phyloP scores from a whole-genome alignment of 225 moss, liverwort and hornwort genomes.

The Bryum argenteum region DNA sequence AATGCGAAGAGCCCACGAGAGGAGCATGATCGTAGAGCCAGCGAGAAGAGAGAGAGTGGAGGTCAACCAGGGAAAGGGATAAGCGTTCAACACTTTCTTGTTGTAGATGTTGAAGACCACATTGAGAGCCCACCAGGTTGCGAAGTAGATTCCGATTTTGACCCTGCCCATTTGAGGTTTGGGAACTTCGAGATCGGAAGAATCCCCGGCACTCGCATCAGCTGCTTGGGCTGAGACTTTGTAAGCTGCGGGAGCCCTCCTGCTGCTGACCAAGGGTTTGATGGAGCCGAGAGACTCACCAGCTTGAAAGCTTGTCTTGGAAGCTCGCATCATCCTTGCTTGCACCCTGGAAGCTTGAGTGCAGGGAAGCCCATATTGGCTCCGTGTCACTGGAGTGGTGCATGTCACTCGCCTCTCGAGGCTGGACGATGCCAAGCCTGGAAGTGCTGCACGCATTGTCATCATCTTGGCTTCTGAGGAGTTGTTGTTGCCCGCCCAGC shows the following conservation, averaged over 20 bases:
- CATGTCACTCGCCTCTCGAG: constrained; percentile 16
- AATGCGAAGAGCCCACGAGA: constrained; percentile 73
- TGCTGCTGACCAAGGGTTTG: constrained; percentile 19
- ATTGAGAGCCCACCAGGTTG: constrained; percentile 85
- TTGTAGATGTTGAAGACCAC: constrained; percentile 95
- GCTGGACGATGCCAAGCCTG: constrained; percentile 34
- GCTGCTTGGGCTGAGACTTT: constrained; percentile 45
- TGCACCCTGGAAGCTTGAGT: constrained; percentile 19
- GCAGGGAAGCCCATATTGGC: constrained; percentile 33
- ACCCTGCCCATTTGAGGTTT: constrained; percentile 51
- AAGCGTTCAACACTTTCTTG: constrained; percentile 90
- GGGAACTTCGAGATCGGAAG: constrained; percentile 23
- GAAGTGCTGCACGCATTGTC: constrained; percentile 31
- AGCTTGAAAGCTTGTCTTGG: constrained; percentile 33
- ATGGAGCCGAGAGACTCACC: constrained; percentile 29
- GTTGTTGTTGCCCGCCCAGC: constrained; percentile 22
- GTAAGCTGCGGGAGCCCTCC: constrained; percentile 5
- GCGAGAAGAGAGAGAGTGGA: constrained; percentile 76
- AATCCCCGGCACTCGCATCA: constrained; percentile 38
- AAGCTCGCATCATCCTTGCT: constrained; percentile 19
- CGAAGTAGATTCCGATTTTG: constrained; percentile 78
- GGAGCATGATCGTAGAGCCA: constrained; percentile 70
- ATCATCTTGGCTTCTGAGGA: constrained; percentile 25
- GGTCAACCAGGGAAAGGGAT: constrained; percentile 82
- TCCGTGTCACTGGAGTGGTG: constrained; percentile 13